Percentiles rank a stretch among this genome's conserved stretches.
Conservation (phyloP, 1,284 basidiomycete species). For the Phellinidium pouzarii region DNA sequence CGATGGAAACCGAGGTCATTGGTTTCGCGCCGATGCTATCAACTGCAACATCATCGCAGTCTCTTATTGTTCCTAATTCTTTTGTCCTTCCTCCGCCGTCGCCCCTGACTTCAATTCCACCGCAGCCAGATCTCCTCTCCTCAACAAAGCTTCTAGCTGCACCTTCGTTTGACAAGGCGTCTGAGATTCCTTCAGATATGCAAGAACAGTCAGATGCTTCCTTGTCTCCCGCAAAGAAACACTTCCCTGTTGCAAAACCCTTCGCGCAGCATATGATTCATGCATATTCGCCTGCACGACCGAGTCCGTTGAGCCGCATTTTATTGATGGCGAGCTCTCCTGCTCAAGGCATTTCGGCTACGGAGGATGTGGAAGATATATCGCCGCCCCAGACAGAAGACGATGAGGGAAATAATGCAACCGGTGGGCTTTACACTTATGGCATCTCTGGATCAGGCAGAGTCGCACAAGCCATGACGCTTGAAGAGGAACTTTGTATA, state of each 20-base stretch:
- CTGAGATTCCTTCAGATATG: not conserved
- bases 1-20: conserved; percentile 17
- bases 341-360: conserved; percentile 13
- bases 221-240: conserved; percentile 19
- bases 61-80: conserved; percentile 13
- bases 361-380: conserved; percentile 5
- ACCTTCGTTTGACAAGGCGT: conserved; percentile 3
- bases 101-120: conserved; percentile 15
- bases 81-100: conserved; percentile 19
- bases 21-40: not conserved
- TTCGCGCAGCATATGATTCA: conserved; percentile 61
- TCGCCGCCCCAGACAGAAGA: not conserved
- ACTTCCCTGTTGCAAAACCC: conserved; percentile 66
- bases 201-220: not conserved
- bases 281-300: conserved; percentile 70
- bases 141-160: conserved; percentile 4
- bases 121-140: conserved; percentile 11
- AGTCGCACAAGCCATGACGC: not conserved
- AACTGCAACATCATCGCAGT: conserved; percentile 8
- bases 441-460: conserved; percentile 10
- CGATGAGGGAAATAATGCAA: conserved; percentile 22
- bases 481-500: conserved; percentile 18
- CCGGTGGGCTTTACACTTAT: conserved; percentile 25
- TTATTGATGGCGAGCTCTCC: conserved; percentile 62
- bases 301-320: conserved; percentile 70